Base-by-base conservation (phyloP, 768 basidiomycete species). In the Trametes meyenii region DNA sequence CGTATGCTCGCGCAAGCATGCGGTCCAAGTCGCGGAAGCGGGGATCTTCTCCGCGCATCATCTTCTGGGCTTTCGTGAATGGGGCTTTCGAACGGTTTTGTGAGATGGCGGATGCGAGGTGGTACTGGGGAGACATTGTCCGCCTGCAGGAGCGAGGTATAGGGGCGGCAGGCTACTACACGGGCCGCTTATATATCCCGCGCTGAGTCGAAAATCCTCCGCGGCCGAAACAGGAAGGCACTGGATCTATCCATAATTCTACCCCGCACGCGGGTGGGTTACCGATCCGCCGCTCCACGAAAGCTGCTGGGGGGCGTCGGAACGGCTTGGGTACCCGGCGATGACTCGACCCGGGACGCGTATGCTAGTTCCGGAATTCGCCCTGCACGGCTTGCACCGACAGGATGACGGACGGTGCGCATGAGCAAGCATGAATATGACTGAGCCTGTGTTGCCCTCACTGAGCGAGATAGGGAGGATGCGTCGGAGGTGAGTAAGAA, bases 11-110 rank as follows among this genome's bases (percentile, higher is more conserved):
- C 5, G 66, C 66, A 16, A 67, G 52, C 35, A 63, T 33, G 19
- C 64, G 63, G 45, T 67, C 66, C 14, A 67, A 11, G 19, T 33
- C 17, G 14, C 64, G 61, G 44, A 40, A 67, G 7, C 63, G 54
- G 13, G 51, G 53, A 33, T 63, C 56, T 19, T 62, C 61, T 33
- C 39, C 33, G n/a, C 48, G 43, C 16, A 49, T 8, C 59, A 67
- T 61, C 48, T 46, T 64, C 26, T 50, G 54, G 11, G 42, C 19
- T 24, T 58, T 67, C 4, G n/a, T 48, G 52, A 23, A 35, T 40
- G 55, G 49, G 14, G 42, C 10, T 26, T 33, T 50, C 12, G 55
- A 49, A 33, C 24, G 43, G 19, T 40, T 29, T 39, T 23, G 40
- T 33, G 29, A 33, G 50, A 29, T 29, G 10, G 50, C 17, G 23